These are phyloP conservation scores for Osmanthus fragrans DNA, from an alignment of 257 asterid genomes.

Conservation along the genomic window DNA sequence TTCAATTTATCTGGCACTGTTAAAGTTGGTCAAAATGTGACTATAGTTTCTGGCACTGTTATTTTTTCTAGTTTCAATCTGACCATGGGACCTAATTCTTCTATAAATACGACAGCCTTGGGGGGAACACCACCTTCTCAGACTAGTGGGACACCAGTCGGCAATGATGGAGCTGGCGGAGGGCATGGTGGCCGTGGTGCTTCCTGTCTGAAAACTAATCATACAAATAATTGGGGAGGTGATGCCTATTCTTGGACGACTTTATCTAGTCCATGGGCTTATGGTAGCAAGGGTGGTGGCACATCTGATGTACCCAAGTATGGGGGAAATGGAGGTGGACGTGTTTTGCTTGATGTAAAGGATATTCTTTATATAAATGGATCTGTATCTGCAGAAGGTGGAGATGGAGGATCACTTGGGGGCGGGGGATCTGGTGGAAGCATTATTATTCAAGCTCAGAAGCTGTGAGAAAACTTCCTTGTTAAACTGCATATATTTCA, in stretches of 20 bases:
- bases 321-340: constrained; percentile 97
- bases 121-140: constrained; percentile 92
- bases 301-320: constrained; percentile 59
- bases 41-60: constrained; percentile 77
- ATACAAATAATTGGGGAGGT: constrained; percentile 86
- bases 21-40: constrained; percentile 70
- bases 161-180: constrained; percentile 91
- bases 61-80: constrained; percentile 56
- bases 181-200: constrained; percentile 99
- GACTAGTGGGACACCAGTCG: constrained; percentile 95
- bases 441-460: constrained; percentile 58
- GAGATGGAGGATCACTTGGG: constrained; percentile 83
- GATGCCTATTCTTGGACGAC: constrained; percentile 90
- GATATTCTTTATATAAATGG: constrained; percentile 75
- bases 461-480: constrained; percentile 72
- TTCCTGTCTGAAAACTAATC: constrained; percentile 77
- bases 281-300: constrained; percentile 92
- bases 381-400: constrained; percentile 88
- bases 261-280: constrained; percentile 77
- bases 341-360: constrained; percentile 59
- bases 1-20: constrained; percentile 82
- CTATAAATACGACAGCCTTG: constrained; percentile 70
- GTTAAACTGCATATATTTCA: constrained; percentile 26
- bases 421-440: constrained; percentile 99
- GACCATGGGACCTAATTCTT: constrained; percentile 66